A percentile compares a stretch with the other conserved stretches of the same genome.
These are phyloP conservation scores for Fusarium liriodendri DNA, from an alignment of 2,329 filamentous ascomycete species.

Conservation along the genomic window DNA sequence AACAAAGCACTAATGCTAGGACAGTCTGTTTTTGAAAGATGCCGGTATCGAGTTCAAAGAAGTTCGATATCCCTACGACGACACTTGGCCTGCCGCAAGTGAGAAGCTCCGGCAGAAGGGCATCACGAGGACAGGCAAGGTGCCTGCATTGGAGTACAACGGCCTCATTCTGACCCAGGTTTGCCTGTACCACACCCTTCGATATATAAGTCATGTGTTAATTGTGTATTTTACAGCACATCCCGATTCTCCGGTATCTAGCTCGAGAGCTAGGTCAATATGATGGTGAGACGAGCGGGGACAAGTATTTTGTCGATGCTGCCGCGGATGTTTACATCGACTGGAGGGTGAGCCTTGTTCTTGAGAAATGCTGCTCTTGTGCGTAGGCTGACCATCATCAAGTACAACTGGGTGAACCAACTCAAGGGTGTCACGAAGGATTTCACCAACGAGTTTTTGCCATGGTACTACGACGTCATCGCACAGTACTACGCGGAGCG, in stretches of 20 bases:
- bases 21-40: slow-evolving; percentile 34
- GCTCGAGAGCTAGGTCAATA: slow-evolving; percentile 28
- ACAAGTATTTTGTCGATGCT: slow-evolving; percentile 24
- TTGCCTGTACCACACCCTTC: accelerated
- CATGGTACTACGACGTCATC: slow-evolving; percentile 14
- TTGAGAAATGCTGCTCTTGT: neutral
- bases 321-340: slow-evolving; percentile 18
- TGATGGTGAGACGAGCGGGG: slow-evolving; percentile 16
- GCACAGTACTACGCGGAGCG: slow-evolving; percentile 25
- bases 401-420: slow-evolving; percentile 15
- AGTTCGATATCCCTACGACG: slow-evolving; percentile 27
- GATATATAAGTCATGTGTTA: neutral
- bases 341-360: slow-evolving; percentile 19
- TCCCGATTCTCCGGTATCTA: slow-evolving; percentile 19
- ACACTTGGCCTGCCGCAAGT: slow-evolving; percentile 32
- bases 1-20: neutral
- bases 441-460: slow-evolving; percentile 21
- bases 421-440: slow-evolving; percentile 9
- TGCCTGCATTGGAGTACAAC: slow-evolving; percentile 52
- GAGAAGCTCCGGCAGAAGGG: slow-evolving; percentile 43
- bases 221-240: slow-evolving; percentile 1
- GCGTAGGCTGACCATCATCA: neutral
- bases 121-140: slow-evolving; percentile 44
- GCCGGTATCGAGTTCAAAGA: slow-evolving; percentile 30
- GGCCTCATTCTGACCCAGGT: slow-evolving; percentile 43